These are phyloP conservation scores for Rhizopogon rudus DNA, from an alignment of 768 basidiomycete species.

Conservation along the genomic window DNA sequence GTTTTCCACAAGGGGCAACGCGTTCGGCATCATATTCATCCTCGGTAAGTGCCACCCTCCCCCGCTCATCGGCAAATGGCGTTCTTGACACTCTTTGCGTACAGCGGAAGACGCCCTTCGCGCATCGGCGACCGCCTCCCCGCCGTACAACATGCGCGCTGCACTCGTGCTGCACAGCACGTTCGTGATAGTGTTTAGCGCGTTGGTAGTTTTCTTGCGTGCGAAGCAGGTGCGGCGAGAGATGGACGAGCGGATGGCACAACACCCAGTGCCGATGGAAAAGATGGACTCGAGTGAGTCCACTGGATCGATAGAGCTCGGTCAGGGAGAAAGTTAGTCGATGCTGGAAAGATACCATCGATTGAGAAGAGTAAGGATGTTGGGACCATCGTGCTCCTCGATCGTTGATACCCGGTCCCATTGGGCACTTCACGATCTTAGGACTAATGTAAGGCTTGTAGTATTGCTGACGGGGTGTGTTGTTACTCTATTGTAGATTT, in stretches of 20 bases:
- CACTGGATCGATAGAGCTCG: not conserved
- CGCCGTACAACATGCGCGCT: slow-evolving; percentile 69
- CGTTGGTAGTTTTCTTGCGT: slow-evolving; percentile 44
- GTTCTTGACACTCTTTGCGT: not conserved
- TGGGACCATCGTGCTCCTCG: not conserved
- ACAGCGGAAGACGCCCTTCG: slow-evolving; percentile 67
- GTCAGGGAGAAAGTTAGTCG: slow-evolving; percentile 5
- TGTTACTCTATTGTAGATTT: no score
- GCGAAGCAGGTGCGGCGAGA: slow-evolving; percentile 62
- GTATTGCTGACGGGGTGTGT: no score
- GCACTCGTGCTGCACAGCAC: slow-evolving; percentile 65
- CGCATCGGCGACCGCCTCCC: slow-evolving; percentile 50
- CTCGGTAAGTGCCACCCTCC: slow-evolving; percentile 39
- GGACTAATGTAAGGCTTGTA: no score
- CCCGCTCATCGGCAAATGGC: not conserved
- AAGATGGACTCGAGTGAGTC: not conserved
- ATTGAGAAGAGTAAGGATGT: not conserved
- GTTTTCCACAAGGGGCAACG: slow-evolving; percentile 52
- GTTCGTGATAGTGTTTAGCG: slow-evolving; percentile 35
- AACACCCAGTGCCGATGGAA: not conserved
- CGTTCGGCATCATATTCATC: slow-evolving; percentile 57
- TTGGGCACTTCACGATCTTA: not conserved
- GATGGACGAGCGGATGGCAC: slow-evolving; percentile 51
- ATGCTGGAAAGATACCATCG: slow-evolving; percentile 31
- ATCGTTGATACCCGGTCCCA: not conserved